A percentile compares a stretch with the other conserved stretches of the same genome.
Evolutionary conservation across 2,329 filamentous ascomycete species (phyloP).

Genomic region (Fusarium chuoi): DNA sequence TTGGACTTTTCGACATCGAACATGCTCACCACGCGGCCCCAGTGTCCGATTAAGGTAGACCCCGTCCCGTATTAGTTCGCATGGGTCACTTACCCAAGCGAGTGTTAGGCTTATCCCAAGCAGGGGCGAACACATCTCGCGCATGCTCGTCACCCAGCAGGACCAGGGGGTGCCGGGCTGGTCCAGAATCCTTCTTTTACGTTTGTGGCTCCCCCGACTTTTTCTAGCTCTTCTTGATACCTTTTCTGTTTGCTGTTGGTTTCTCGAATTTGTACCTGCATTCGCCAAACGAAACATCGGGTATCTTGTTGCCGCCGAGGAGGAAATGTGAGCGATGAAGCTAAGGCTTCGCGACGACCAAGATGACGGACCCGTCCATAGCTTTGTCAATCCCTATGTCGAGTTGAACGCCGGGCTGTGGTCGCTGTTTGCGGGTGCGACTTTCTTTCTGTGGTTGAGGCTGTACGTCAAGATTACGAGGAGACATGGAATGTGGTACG

Average conservation of each 20-base stretch:
- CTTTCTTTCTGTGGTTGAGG: conserved; percentile 45
- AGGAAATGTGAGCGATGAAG: conserved; percentile 38
- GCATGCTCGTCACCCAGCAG: neutral
- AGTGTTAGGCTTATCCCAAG: neutral
- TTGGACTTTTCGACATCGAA: neutral
- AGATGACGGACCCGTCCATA: conserved; percentile 36
- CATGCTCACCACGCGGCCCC: conserved; percentile 2
- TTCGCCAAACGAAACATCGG: conserved; percentile 7
- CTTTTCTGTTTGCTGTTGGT: conserved; percentile 7
- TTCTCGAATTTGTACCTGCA: neutral
- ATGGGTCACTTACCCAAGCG: neutral
- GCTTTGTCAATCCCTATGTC: conserved; percentile 43
- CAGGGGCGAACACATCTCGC: neutral
- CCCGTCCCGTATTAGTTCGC: neutral
- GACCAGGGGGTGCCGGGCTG: neutral
- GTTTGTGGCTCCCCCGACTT: conserved; percentile 10
- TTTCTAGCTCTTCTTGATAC: neutral
- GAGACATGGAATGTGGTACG: conserved; percentile 52
- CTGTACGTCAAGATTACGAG: conserved; percentile 51
- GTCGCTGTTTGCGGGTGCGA: conserved; percentile 47
- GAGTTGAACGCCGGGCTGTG: conserved; percentile 50
- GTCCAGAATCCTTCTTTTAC: conserved; percentile 25
- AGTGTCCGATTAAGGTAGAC: conserved; percentile 25
- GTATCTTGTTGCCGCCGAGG: neutral
- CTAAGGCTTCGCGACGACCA: conserved; percentile 39